phyloP scores from a whole-genome alignment of 1,139 yeast species.

The Hyphopichia khmerensis region DNA sequence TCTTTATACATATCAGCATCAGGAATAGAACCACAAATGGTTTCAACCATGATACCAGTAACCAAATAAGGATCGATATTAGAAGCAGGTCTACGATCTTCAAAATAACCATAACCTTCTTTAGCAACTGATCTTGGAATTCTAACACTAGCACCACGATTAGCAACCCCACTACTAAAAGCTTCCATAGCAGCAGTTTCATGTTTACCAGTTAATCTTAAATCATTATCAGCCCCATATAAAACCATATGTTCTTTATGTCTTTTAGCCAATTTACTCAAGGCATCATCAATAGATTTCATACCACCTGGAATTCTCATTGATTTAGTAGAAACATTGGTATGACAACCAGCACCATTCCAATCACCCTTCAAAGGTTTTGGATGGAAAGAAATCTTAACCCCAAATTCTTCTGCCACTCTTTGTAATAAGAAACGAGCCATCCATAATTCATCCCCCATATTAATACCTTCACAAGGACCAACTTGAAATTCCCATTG shows the following conservation, averaged over 20 bases:
- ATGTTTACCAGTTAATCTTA: constrained; percentile 96
- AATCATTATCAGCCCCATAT: constrained; percentile 92
- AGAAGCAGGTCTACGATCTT: constrained; percentile 99
- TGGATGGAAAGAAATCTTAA: constrained; percentile 98
- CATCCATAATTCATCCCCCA: constrained; percentile 98
- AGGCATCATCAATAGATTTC: constrained; percentile 88
- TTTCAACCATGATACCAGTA: constrained; percentile 97
- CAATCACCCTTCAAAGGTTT: constrained; percentile 98
- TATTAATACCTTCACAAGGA: constrained; percentile 89
- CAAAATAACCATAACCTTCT: constrained; percentile 97
- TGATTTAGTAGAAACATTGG: constrained; percentile 88
- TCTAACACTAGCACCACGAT: constrained; percentile 99
- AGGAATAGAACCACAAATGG: constrained; percentile 91
- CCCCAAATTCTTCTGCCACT: constrained; percentile 98
- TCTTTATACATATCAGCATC: constrained; percentile 95
- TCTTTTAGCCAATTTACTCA: constrained; percentile 91
- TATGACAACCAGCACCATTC: constrained; percentile 99
- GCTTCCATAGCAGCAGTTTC: constrained; percentile 94
- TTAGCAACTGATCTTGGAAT: constrained; percentile 98
- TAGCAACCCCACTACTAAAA: constrained; percentile 97
- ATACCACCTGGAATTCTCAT: constrained; percentile 98
- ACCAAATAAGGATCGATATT: constrained; percentile 98
- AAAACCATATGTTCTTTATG: constrained; percentile 94
- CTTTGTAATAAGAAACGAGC: constrained; percentile 91
- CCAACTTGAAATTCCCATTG: constrained; percentile 99